A percentile compares a stretch with the other conserved stretches of the same genome.
Conservation (phyloP, 352 stramenopile genomes). For the Globisporangium camurandrum region DNA sequence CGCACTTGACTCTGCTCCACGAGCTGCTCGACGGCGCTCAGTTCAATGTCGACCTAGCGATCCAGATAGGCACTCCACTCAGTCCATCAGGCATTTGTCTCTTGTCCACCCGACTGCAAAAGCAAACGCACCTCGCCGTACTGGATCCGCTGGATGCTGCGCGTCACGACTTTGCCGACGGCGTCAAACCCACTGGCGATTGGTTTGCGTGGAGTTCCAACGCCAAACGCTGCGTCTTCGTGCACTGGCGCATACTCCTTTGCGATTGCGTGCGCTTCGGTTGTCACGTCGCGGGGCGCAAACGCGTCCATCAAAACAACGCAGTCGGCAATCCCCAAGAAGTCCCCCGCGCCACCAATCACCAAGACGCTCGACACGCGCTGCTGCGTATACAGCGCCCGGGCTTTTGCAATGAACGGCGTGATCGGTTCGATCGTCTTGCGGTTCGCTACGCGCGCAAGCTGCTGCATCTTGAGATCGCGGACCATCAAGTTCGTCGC, state of each 20-base stretch:
- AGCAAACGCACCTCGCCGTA: slow-evolving; percentile 64
- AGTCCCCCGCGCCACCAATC: slow-evolving; percentile 94
- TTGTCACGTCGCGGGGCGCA: slow-evolving; percentile 87
- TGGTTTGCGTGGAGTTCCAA: slow-evolving; percentile 45
- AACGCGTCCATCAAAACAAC: slow-evolving; percentile 97
- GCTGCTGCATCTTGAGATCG: slow-evolving; percentile 95
- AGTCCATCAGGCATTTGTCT: neutral
- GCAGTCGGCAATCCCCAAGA: slow-evolving; percentile 94
- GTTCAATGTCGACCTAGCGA: slow-evolving; percentile 69
- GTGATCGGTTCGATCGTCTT: slow-evolving; percentile 98
- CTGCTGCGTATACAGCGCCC: slow-evolving; percentile 84
- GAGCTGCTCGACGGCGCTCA: slow-evolving; percentile 83
- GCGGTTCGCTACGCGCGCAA: slow-evolving; percentile 94
- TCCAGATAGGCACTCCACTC: neutral
- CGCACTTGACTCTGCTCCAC: slow-evolving; percentile 86
- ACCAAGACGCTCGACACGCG: slow-evolving; percentile 93
- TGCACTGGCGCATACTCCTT: slow-evolving; percentile 42
- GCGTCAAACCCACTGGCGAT: slow-evolving; percentile 45
- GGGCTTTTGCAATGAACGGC: slow-evolving; percentile 94
- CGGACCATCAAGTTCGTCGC: slow-evolving; percentile 98
- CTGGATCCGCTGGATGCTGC: slow-evolving; percentile 68
- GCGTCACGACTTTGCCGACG: slow-evolving; percentile 71
- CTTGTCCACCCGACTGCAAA: neutral
- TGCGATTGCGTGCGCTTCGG: slow-evolving; percentile 89
- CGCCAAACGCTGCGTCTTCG: slow-evolving; percentile 42